Evolutionary conservation across 2,329 filamentous ascomycete genomes (phyloP).

Genomic region (Xylariaceae sp.): DNA sequence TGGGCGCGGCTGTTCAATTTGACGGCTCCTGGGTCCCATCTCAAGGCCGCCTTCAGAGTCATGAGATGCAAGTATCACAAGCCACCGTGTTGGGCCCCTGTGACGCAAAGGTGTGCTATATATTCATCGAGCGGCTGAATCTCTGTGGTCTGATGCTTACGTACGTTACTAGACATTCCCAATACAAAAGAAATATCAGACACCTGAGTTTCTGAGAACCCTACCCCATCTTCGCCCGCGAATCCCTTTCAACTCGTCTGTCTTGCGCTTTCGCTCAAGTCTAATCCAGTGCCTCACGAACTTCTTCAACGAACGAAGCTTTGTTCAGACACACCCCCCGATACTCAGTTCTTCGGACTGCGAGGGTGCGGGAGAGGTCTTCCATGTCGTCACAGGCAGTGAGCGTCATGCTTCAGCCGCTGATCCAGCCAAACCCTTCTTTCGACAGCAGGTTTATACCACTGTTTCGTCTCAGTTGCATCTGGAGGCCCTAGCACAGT

Average conservation of each 20-base stretch:
- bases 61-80: slow-evolving; percentile 71
- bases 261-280: slow-evolving; percentile 79
- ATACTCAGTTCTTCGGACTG: slow-evolving; percentile 96
- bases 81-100: slow-evolving; percentile 70
- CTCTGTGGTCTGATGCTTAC: slow-evolving; percentile 23
- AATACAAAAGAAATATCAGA: slow-evolving; percentile 94
- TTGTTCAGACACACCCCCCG: slow-evolving; percentile 82
- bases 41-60: slow-evolving; percentile 61
- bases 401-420: slow-evolving; percentile 32
- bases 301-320: slow-evolving; percentile 68
- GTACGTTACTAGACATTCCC: slow-evolving; percentile 64
- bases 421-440: slow-evolving; percentile 57
- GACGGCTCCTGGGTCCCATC: slow-evolving; percentile 72
- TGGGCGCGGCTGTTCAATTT: slow-evolving; percentile 73
- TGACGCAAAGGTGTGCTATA: slow-evolving; percentile 64
- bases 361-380: slow-evolving; percentile 93
- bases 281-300: slow-evolving; percentile 65
- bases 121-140: slow-evolving; percentile 6
- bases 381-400: slow-evolving; percentile 55
- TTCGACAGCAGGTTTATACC: slow-evolving; percentile 82
- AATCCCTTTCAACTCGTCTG: slow-evolving; percentile 71
- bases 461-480: slow-evolving; percentile 95
- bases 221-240: slow-evolving; percentile 83
- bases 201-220: slow-evolving; percentile 78
- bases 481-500: slow-evolving; percentile 83